Evolutionary conservation across 208 protist species (phyloP).

Genomic region (Leishmania martiniquensis): DNA sequence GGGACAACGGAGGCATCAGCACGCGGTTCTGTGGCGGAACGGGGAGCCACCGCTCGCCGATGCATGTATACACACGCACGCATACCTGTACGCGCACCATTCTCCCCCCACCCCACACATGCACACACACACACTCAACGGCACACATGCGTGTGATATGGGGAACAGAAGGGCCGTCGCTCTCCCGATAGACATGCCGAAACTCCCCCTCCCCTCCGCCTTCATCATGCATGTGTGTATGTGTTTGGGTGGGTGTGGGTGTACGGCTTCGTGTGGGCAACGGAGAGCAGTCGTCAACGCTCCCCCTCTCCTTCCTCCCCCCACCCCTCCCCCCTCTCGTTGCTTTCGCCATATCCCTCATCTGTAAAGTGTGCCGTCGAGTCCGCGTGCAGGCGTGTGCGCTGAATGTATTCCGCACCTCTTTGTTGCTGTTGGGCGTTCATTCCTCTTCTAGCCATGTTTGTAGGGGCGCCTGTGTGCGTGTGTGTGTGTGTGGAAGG

Average conservation of each 20-base stretch:
- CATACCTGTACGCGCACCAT: not conserved
- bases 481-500: not conserved
- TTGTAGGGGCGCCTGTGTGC: constrained; percentile 6
- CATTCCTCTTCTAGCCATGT: constrained; percentile 4
- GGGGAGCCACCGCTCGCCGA: not conserved
- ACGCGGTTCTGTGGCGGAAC: not conserved
- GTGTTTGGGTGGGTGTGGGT: not conserved
- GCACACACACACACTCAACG: not conserved
- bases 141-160: not conserved
- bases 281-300: not conserved
- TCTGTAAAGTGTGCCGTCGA: not conserved
- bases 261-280: not conserved
- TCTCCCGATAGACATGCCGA: not conserved
- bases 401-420: not conserved
- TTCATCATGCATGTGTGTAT: not conserved
- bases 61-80: not conserved
- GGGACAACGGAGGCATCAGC: not conserved
- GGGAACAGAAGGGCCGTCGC: not conserved
- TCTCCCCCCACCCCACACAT: not conserved
- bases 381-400: not conserved
- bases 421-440: no score
- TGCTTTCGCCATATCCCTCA: not conserved
- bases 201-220: not conserved
- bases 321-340: not conserved
- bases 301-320: not conserved